Percentiles rank a stretch among this genome's conserved stretches.
Conservation (phyloP, 179 eudicot species). For the Dionaea muscipula region DNA sequence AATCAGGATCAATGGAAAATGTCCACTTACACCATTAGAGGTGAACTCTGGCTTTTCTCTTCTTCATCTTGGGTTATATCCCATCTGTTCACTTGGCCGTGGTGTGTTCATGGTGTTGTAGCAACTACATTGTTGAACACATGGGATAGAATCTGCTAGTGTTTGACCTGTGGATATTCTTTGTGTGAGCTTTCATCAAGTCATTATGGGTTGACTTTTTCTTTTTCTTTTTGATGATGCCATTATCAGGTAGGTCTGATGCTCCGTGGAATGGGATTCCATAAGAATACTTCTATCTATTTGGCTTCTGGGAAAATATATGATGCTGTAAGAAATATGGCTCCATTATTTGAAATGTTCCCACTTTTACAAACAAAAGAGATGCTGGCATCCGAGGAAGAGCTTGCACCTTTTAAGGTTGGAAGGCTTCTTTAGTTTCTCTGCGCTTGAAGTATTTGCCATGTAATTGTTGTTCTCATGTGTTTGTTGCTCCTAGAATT, state of each 20-base stretch:
- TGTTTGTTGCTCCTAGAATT: slow-evolving; percentile 38
- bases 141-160: no score
- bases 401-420: slow-evolving; percentile 72
- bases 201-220: no score
- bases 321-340: slow-evolving; percentile 73
- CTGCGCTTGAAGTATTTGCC: slow-evolving; percentile 5
- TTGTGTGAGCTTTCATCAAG: no score
- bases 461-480: slow-evolving; percentile 5
- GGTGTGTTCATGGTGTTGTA: no score
- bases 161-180: no score
- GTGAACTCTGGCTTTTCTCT: slow-evolving; percentile 18
- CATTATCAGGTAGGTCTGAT: slow-evolving; percentile 65
- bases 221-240: not conserved
- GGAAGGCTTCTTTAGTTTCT: slow-evolving; percentile 1
- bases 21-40: slow-evolving; percentile 95
- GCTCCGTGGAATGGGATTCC: slow-evolving; percentile 98
- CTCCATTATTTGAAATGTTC: slow-evolving; percentile 79
- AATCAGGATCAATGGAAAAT: slow-evolving; percentile 73
- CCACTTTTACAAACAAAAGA: slow-evolving; percentile 91
- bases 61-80: not conserved
- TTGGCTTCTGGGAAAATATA: slow-evolving; percentile 91
- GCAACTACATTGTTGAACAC: no score
- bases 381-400: slow-evolving; percentile 66
- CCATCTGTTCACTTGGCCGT: no score
- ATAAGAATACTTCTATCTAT: slow-evolving; percentile 64